Base-by-base conservation (phyloP, 192 early-diverging fungal genomes). In the Backusella sp. region DNA sequence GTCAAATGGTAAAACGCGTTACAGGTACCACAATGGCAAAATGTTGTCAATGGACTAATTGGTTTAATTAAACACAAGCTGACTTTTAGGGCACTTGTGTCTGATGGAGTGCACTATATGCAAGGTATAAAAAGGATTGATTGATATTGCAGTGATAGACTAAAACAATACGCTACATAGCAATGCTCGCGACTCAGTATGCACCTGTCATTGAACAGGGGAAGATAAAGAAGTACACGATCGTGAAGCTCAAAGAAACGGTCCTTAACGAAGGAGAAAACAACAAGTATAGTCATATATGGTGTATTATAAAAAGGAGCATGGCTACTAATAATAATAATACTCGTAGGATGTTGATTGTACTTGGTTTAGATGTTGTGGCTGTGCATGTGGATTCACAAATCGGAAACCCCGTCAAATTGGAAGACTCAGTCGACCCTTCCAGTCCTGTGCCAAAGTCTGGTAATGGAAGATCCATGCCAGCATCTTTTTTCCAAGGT, bases 101-200 rank as follows among this genome's bases (percentile, higher is more conserved):
- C 90, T 1, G 93, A 94, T 77, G 91, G 93, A 21, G 62, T 28
- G 11, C 56, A 89, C 71, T 87, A 85, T 42, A 87, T 91, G 79
- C 91, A 92, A 82, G 90, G 92, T 92, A 84, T 42, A 9, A n/a
- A 14, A 11, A 15, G 0, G 12, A 8, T 11, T 39, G 37, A 8
- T 39, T 39, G 37, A 1, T 34, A 5, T 42, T 9, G 17, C 79
- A 17, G 67, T 66, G 7, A 65, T 14, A 70, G 52, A 3, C 68
- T 36, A 41, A 62, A 28, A 6, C 23, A 62, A 30, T 23, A 62
- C 23, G 0, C 3, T 14, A 15, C 17, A 39, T 78, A 91, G 90
- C 89, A 6, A 92, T 94, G 90, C 82, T 94, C 36, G 83, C 84
- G 12, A 86, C 86, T 3, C 77, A 83, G 19, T 77, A 88, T 37